Percentiles rank a stretch among this genome's conserved stretches.
Evolutionary conservation across 805 yeast genomes (phyloP).

Genomic region (Lipomyces kockii): DNA sequence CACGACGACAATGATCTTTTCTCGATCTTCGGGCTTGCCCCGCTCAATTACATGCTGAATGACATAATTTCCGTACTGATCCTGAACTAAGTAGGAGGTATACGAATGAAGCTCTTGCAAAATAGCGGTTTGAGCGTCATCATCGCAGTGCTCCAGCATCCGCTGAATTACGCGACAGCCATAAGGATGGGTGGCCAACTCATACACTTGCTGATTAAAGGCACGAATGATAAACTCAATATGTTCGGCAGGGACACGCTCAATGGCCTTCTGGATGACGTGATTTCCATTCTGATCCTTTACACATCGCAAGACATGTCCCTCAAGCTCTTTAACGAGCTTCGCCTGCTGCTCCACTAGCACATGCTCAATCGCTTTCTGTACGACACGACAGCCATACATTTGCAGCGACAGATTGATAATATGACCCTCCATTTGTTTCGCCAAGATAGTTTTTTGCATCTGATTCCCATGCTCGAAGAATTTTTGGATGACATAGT

Average conservation of each 20-base stretch:
- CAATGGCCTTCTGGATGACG: conserved; percentile 94
- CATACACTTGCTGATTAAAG: conserved; percentile 67
- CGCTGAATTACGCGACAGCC: conserved; percentile 98
- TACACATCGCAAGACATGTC: conserved; percentile 66
- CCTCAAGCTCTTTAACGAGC: conserved; percentile 71
- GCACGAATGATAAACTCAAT: conserved; percentile 75
- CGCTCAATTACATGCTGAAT: conserved; percentile 92
- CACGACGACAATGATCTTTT: conserved; percentile 68
- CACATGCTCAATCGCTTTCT: conserved; percentile 82
- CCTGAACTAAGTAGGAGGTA: conserved; percentile 80
- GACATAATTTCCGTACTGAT: conserved; percentile 97
- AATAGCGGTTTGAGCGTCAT: conserved; percentile 67
- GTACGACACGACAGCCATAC: conserved; percentile 98
- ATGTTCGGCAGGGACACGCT: conserved; percentile 71
- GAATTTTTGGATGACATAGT: conserved; percentile 92
- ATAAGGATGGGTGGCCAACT: conserved; percentile 90
- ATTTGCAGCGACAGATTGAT: conserved; percentile 81
- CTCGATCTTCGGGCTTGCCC: conserved; percentile 64
- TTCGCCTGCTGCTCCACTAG: conserved; percentile 64
- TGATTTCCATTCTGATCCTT: conserved; percentile 98
- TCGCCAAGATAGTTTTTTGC: conserved; percentile 71
- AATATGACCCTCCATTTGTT: conserved; percentile 74
- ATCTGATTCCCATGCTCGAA: conserved; percentile 78
- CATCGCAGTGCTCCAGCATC: conserved; percentile 75
- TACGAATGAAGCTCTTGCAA: conserved; percentile 73